phyloP scores from a whole-genome alignment of 805 yeast genomes.

The Zygosaccharomyces lentus region DNA sequence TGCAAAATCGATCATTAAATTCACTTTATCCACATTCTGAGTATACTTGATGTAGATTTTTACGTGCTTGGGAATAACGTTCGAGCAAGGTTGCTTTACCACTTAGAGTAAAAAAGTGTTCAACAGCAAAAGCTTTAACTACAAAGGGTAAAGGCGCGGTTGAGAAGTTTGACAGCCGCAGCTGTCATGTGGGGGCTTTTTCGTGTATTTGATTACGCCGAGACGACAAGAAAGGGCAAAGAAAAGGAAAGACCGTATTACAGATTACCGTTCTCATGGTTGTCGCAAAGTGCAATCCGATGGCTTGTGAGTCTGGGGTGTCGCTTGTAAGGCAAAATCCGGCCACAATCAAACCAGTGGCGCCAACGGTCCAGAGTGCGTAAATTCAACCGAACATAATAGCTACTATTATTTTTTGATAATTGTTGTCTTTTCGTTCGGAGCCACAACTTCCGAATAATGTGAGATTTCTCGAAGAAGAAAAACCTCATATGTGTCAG shows the following conservation, averaged over 20 bases:
- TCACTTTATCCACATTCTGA: background rate
- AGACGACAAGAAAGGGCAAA: background rate
- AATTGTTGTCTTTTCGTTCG: background rate
- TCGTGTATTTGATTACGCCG: background rate
- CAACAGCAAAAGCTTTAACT: slow-evolving; percentile 1
- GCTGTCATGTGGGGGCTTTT: background rate
- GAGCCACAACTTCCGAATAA: background rate
- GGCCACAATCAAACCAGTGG: background rate
- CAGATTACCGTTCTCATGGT: background rate
- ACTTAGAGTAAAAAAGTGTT: background rate
- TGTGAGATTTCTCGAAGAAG: background rate
- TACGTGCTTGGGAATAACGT: slow-evolving; percentile 1
- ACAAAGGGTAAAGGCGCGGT: slow-evolving; percentile 3
- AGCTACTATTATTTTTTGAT: background rate
- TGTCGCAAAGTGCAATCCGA: slow-evolving; percentile 1
- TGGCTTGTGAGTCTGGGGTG: background rate
- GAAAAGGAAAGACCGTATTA: background rate
- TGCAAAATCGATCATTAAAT: background rate
- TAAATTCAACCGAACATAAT: background rate
- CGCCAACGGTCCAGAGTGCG: background rate
- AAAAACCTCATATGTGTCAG: background rate
- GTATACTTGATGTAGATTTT: background rate
- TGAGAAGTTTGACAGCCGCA: background rate
- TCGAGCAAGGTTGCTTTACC: background rate
- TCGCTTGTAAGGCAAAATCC: background rate